A percentile compares a stretch with the other conserved stretches of the same genome.
Evolutionary conservation across 1,284 basidiomycete genomes (phyloP).

Genomic region (Melampsora americana): DNA sequence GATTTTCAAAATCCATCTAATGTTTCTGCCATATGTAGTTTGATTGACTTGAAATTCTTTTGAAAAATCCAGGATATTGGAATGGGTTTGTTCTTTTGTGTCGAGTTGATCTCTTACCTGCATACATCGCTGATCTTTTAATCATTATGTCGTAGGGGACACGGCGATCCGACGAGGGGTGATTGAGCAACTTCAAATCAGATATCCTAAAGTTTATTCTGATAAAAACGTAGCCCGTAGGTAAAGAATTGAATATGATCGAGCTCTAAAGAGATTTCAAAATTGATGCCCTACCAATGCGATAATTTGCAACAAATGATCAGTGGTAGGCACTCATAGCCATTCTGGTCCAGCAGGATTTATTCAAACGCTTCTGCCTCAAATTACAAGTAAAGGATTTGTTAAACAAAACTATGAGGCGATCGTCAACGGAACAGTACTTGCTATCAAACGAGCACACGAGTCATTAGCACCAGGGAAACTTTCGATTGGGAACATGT

Average conservation of each 20-base stretch:
- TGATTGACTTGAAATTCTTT: constrained; percentile 6
- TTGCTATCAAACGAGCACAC: constrained; percentile 68
- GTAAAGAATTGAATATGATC: background rate
- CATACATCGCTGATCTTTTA: too few relatives aligned
- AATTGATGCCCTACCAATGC: too few relatives aligned
- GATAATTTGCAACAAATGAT: too few relatives aligned
- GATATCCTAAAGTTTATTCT: constrained; percentile 66
- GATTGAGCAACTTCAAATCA: constrained; percentile 61
- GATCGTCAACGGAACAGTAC: constrained; percentile 67
- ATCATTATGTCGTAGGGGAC: constrained; percentile 64
- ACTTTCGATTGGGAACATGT: constrained; percentile 67
- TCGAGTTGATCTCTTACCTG: background rate
- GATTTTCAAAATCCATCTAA: constrained; percentile 44
- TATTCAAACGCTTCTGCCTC: constrained; percentile 68
- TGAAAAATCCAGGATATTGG: constrained; percentile 20
- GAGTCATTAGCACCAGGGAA: constrained; percentile 62
- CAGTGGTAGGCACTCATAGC: constrained; percentile 68
- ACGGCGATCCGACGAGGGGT: constrained; percentile 70
- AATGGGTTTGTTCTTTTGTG: constrained; percentile 1
- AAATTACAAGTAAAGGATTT: constrained; percentile 71
- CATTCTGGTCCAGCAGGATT: constrained; percentile 78
- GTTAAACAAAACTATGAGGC: constrained; percentile 63
- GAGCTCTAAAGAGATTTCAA: background rate
- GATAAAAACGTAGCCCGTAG: constrained; percentile 66
- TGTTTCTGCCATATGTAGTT: background rate